Base-by-base conservation (phyloP, 108 stramenopile species). In the Aurantiochytrium sp. region DNA sequence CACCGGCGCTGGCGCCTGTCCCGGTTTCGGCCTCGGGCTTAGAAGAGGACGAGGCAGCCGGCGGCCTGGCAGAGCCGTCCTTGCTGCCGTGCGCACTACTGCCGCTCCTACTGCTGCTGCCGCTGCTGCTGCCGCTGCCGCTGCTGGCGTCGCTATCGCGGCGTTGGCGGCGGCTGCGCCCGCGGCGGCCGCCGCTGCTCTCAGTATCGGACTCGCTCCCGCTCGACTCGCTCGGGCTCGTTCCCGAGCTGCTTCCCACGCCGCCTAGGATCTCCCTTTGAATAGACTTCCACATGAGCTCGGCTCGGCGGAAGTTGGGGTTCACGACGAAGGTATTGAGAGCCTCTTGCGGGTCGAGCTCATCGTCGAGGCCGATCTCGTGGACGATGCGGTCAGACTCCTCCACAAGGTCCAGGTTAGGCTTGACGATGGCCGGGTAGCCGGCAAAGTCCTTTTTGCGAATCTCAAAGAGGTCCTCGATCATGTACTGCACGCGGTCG, bases 361-460 rank as follows among this genome's bases (percentile, higher is more conserved):
- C 94, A 86, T 99, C 98, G 91, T 97, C 97, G 87, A 99, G 92
- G 42, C 95, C 90, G 31, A 97, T 88, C 89, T 98, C 97, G 90
- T 97, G 97, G 1, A 96, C 98, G 88, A 99, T 99, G 92, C 98
- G 97, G 90, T 99, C 99, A 31, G 96, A 97, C 24, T 91, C 88
- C 92, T 99, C 99, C 31, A 99, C 98, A 85, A 99, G 89, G 93
- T 99, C 99, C 90, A 99, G 92, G 81, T 97, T 92, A 19, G 95
- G 92, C 17, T 88, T 69, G 27, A 95, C 69, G 15, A 97, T 92
- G 4, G 93, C 93, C 15, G 95, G 95, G 90, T 93, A 96, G 12
- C 19, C 39, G 31, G 59, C 88, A 65, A 85, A 88, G 42, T 97
- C 96, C 37, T 86, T 86, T 89, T 96, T 96, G 54, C 95, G 93